Evolutionary conservation across 441 rosid species (phyloP).

Genomic region (Rhodomyrtus psidioides): DNA sequence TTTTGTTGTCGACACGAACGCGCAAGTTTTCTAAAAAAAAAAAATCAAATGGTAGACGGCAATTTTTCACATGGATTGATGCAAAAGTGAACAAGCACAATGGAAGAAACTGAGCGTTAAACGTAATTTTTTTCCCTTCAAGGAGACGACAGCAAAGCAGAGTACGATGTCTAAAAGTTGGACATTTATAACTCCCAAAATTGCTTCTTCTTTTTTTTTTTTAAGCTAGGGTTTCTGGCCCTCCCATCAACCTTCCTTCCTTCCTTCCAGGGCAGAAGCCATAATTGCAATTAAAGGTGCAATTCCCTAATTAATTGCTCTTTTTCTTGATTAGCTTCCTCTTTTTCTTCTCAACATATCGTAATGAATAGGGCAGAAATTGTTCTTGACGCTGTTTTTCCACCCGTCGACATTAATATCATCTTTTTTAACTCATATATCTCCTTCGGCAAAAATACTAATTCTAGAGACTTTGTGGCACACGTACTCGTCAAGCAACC

Average conservation of each 20-base stretch:
- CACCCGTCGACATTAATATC: neutral
- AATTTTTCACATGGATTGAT: neutral
- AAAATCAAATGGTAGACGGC: neutral
- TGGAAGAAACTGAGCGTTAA: neutral
- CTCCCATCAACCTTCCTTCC: neutral
- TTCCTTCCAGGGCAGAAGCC: neutral
- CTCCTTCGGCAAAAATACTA: neutral
- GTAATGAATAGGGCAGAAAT: neutral
- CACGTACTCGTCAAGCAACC: neutral
- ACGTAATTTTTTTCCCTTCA: neutral
- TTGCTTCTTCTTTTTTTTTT: neutral
- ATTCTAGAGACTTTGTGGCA: no score
- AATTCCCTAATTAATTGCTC: neutral
- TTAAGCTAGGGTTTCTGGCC: neutral
- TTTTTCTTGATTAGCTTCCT: neutral
- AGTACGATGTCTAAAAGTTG: neutral
- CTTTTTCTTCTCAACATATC: neutral
- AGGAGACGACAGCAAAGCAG: neutral
- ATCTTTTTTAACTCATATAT: neutral
- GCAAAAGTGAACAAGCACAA: neutral
- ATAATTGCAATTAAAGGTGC: neutral
- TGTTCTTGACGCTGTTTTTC: neutral
- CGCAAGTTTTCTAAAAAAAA: neutral
- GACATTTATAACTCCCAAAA: neutral
- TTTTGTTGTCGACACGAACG: neutral